These are phyloP conservation scores for Echium plantagineum DNA, from an alignment of 257 asterid species.

Conservation along the genomic window DNA sequence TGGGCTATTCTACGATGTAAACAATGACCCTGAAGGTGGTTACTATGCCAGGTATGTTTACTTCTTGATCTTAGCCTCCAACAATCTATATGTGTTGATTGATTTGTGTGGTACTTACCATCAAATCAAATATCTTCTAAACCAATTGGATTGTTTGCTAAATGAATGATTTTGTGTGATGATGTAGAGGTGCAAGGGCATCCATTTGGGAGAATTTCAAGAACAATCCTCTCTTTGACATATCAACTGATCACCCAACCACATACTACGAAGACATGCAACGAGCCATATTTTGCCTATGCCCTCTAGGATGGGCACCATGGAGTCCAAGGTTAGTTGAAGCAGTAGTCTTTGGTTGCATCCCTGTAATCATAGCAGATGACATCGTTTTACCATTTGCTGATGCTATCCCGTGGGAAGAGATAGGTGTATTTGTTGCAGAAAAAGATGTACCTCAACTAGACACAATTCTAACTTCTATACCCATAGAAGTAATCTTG, in stretches of 20 bases:
- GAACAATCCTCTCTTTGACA: slow-evolving; percentile 77
- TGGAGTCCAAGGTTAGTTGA: slow-evolving; percentile 95
- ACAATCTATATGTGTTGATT: neutral
- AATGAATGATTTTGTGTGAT: slow-evolving; percentile 1
- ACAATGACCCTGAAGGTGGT: slow-evolving; percentile 88
- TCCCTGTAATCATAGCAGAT: slow-evolving; percentile 90
- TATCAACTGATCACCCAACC: slow-evolving; percentile 78
- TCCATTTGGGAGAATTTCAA: slow-evolving; percentile 91
- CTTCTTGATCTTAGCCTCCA: neutral
- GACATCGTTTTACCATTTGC: slow-evolving; percentile 86
- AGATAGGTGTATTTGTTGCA: slow-evolving; percentile 74
- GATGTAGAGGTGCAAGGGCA: slow-evolving; percentile 82
- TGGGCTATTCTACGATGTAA: slow-evolving; percentile 74
- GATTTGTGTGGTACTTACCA: neutral
- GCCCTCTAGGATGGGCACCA: slow-evolving; percentile 99
- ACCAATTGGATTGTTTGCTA: neutral
- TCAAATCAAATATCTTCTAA: too few species aligned
- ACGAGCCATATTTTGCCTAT: slow-evolving; percentile 72
- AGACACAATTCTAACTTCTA: slow-evolving; percentile 68
- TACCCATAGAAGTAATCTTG: slow-evolving; percentile 54
- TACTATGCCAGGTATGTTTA: slow-evolving; percentile 62
- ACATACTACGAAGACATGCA: slow-evolving; percentile 94
- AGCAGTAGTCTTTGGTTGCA: slow-evolving; percentile 85
- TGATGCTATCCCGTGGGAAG: slow-evolving; percentile 97
- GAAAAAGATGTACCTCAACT: slow-evolving; percentile 77